Conservation (phyloP, 495 filamentous ascomycete genomes). For the Penicillium bialowiezense region DNA sequence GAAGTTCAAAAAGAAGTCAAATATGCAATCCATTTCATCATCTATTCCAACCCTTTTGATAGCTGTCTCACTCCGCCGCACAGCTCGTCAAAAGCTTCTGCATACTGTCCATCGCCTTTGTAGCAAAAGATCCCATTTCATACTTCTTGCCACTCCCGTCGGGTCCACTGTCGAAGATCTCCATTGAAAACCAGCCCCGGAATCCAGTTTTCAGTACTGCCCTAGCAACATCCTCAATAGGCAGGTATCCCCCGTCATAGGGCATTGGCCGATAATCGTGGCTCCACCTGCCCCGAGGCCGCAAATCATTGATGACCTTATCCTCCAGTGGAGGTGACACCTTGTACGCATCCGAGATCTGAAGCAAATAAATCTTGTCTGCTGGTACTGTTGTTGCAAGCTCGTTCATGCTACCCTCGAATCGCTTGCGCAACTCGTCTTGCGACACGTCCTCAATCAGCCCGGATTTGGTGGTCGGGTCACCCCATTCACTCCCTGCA, state of each 20-base stretch:
- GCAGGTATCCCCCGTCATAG: conserved; percentile 70
- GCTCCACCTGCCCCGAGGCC: conserved; percentile 68
- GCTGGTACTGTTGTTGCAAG: conserved; percentile 55
- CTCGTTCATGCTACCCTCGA: conserved; percentile 50
- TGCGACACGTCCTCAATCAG: conserved; percentile 42
- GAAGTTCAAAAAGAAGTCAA: conserved; percentile 6
- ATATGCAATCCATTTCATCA: neutral
- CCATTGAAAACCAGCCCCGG: conserved; percentile 68
- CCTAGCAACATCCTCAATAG: conserved; percentile 59
- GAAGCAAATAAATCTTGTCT: conserved; percentile 73
- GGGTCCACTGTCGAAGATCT: conserved; percentile 70
- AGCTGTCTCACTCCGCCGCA: conserved; percentile 17
- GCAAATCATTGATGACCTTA: conserved; percentile 41
- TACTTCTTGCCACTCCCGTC: conserved; percentile 57
- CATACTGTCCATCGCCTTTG: conserved; percentile 57
- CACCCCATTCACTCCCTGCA: conserved; percentile 70
- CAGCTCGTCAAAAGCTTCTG: conserved; percentile 51
- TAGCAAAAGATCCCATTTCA: conserved; percentile 56
- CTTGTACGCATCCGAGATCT: conserved; percentile 78
- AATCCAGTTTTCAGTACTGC: conserved; percentile 72
- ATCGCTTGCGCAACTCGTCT: conserved; percentile 47
- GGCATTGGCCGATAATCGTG: conserved; percentile 68
- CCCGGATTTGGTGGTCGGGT: conserved; percentile 67
- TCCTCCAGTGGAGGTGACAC: conserved; percentile 49
- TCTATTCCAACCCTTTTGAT: no score